Evolutionary conservation across 148 eudicot genomes (phyloP).

Genomic region (Rhododendron ferrugineum): DNA sequence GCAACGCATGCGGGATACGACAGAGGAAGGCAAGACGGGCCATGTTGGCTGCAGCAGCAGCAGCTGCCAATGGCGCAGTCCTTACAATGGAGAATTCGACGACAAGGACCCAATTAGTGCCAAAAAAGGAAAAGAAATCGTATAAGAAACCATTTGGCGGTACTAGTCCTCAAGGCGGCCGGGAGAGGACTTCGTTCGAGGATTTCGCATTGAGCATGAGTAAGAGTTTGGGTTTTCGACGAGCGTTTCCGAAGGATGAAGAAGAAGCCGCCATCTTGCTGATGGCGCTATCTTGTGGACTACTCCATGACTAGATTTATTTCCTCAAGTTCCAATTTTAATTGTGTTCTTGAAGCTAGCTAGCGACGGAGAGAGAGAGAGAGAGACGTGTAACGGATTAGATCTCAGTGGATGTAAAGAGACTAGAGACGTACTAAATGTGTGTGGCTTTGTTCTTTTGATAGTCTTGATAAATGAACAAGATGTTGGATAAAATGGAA

Average conservation of each 20-base stretch:
- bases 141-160: constrained; percentile 15
- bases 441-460: background rate
- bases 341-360: background rate
- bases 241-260: constrained; percentile 42
- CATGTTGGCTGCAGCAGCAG: constrained; percentile 36
- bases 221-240: constrained; percentile 7
- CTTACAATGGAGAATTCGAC: background rate
- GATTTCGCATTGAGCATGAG: constrained; percentile 18
- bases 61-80: constrained; percentile 15
- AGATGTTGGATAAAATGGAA: too few species aligned
- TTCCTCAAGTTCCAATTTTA: background rate
- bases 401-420: background rate
- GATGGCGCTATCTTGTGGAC: constrained; percentile 61
- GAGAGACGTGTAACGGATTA: background rate
- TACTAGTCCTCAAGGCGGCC: background rate
- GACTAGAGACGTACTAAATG: background rate
- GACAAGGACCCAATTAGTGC: constrained; percentile 5
- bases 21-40: constrained; percentile 57
- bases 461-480: background rate
- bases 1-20: constrained; percentile 63
- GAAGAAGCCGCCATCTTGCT: constrained; percentile 59
- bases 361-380: background rate
- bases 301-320: constrained; percentile 5
- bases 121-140: constrained; percentile 14
- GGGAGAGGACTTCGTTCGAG: constrained; percentile 10